These are phyloP conservation scores for Acanthamoeba castellanii DNA, from an alignment of 208 protist genomes.

Conservation along the genomic window DNA sequence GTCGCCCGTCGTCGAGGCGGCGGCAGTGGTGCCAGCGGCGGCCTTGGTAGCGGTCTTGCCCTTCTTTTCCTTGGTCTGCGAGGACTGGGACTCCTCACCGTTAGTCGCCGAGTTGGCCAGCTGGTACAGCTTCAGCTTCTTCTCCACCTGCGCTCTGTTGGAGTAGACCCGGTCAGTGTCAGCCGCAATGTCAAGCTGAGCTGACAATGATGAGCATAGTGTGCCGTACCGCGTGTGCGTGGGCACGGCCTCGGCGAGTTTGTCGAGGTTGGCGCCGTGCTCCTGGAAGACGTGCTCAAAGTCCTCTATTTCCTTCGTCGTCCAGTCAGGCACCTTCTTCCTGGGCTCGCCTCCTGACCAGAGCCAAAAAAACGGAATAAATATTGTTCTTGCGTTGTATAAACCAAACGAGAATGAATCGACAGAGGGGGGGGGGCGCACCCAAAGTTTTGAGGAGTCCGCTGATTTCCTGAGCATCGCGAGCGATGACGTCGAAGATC, in stretches of 20 bases:
- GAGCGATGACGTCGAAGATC: constrained; percentile 48
- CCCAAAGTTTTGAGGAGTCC: constrained; percentile 1
- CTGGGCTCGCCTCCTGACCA: not conserved
- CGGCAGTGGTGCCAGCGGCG: too few species aligned
- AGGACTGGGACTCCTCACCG: not conserved
- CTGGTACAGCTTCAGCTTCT: constrained; percentile 31
- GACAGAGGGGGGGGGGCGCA: not conserved
- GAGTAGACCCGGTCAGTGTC: not conserved
- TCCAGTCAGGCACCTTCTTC: not conserved
- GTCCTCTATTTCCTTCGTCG: constrained; percentile 43
- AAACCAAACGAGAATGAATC: not conserved
- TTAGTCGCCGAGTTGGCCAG: not conserved
- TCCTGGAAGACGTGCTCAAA: constrained; percentile 31
- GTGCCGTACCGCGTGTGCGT: not conserved
- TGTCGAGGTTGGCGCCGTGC: constrained; percentile 4
- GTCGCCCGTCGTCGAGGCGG: not conserved
- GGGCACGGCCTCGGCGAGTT: constrained; percentile 34
- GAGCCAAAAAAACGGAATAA: not conserved
- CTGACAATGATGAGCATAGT: not conserved
- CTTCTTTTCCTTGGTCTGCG: constrained; percentile 18
- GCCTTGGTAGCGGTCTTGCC: not conserved
- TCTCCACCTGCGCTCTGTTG: not conserved
- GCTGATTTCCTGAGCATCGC: constrained; percentile 64
- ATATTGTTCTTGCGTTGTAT: not conserved
- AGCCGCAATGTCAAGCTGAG: not conserved